These are phyloP conservation scores for Ogataea chonburiensis DNA, from an alignment of 805 yeast genomes.

Conservation along the genomic window DNA sequence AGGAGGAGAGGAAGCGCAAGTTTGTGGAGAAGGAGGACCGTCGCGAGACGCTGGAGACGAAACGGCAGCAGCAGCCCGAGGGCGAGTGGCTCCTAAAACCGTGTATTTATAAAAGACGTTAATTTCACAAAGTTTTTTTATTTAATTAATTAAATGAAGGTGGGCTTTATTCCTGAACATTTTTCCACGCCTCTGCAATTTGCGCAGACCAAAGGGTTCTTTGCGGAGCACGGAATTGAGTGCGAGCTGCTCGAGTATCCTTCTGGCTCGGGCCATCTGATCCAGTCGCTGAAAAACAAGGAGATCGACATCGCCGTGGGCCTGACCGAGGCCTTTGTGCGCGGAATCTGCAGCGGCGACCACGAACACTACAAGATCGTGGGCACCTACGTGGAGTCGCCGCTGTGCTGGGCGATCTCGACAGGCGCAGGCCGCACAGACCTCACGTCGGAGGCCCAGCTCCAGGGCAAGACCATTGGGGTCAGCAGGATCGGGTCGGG, in stretches of 20 bases:
- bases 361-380: constrained; percentile 56
- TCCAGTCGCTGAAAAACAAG: constrained; percentile 62
- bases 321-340: constrained; percentile 85
- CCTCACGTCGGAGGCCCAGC: constrained; percentile 47
- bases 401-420: constrained; percentile 87
- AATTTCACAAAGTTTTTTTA: constrained; percentile 1
- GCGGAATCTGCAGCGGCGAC: constrained; percentile 75
- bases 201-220: constrained; percentile 62
- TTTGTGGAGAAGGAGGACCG: constrained; percentile 71
- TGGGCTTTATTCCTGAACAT: constrained; percentile 91
- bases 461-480: constrained; percentile 63
- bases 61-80: constrained; percentile 58
- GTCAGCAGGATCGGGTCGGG: constrained; percentile 90
- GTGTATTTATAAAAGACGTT: constrained; percentile 90
- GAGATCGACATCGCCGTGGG: constrained; percentile 83
- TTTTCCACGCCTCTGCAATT: constrained; percentile 83
- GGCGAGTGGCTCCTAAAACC: constrained; percentile 93
- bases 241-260: constrained; percentile 69
- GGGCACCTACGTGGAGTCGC: constrained; percentile 84
- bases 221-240: constrained; percentile 45
- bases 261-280: constrained; percentile 86
- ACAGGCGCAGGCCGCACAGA: constrained; percentile 67
- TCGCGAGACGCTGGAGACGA: constrained; percentile 52
- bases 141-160: constrained; percentile 35
- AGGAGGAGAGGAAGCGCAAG: constrained; percentile 58